Conservation (phyloP, 1,284 basidiomycete genomes). For the Cystobasidium sp. region DNA sequence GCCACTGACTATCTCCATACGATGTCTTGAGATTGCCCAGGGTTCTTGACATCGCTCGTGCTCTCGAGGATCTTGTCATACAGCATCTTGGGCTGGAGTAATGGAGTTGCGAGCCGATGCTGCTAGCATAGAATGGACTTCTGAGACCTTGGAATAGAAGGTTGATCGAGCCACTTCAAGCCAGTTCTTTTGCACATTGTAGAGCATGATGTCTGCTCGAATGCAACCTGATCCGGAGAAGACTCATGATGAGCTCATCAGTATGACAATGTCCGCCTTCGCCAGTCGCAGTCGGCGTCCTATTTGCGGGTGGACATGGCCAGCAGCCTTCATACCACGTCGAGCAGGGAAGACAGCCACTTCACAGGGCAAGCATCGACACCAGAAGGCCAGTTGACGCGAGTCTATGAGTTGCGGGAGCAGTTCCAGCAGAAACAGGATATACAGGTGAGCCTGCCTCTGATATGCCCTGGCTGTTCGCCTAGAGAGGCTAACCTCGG, state of each 20-base stretch:
- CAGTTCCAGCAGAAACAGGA: constrained; percentile 7
- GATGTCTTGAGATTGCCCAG: too few species aligned
- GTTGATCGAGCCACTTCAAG: too few species aligned
- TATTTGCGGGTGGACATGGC: neutral
- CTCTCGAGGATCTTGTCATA: too few species aligned
- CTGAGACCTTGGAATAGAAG: too few species aligned
- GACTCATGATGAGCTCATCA: neutral
- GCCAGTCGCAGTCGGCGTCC: neutral
- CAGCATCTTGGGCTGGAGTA: too few species aligned
- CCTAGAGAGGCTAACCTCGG: neutral
- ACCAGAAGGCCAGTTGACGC: neutral
- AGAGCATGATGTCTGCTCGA: too few species aligned
- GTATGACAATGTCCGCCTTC: neutral
- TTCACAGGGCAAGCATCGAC: neutral
- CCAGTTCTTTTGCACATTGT: too few species aligned
- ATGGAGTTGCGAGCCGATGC: too few species aligned
- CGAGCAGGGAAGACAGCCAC: neutral
- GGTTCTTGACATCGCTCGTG: too few species aligned
- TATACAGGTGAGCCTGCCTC: neutral
- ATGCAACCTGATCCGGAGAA: neutral
- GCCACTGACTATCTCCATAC: too few species aligned
- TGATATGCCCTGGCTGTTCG: too few species aligned
- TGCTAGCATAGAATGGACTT: too few species aligned
- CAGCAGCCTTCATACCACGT: neutral
- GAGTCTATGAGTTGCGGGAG: neutral